Base-by-base conservation (phyloP, 2,329 filamentous ascomycete species). In the Fusarium clavum region DNA sequence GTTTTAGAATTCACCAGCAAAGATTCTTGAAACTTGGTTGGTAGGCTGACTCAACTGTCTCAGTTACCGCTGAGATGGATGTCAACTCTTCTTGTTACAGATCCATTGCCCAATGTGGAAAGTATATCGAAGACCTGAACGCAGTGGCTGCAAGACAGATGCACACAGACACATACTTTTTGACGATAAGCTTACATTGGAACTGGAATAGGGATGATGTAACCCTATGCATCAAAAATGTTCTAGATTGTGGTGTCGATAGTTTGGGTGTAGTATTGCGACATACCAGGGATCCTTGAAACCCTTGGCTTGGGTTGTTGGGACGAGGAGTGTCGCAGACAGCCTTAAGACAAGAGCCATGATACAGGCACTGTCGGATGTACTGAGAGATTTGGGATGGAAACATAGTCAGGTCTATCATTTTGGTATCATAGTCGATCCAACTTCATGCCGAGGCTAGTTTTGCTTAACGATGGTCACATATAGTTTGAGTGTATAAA, bases 51-150 rank as follows among this genome's bases (percentile, higher is more conserved):
- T 51, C 61, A 27, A 56, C 54, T 38, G 72, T 75, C 71, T 75
- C 72, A 61, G 61, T 61, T 75, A 44, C 30, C 55, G 56, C 71
- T 70, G 49, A 67, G 61, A 69, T 66, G 45, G 61, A 64, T 66
- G 45, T 49, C 61, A 55, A 57, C 64, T 59, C 47, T 48, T 54
- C 16, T 22, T 51, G 66, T 70, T 49, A 64, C 55, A 64, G 65
- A 66, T 61, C 24, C 18, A 57, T 63, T 68, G 29, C 63, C 66
- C 32, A 47, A 70, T 59, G 12, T 9, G 61, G 71, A 69, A 71
- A 67, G 56, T 57, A 61, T 55, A 61, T 49, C 54, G 16, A 43
- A 27, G 32, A 43, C 32, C 34, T 38, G 18, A 38, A 11, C 59
- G 66, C 67, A 60, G 54, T 44, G 24, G 27, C 48, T 64, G 57